These are phyloP conservation scores for Lactifluus pinguis DNA, from an alignment of 768 basidiomycete genomes.

Conservation along the genomic window DNA sequence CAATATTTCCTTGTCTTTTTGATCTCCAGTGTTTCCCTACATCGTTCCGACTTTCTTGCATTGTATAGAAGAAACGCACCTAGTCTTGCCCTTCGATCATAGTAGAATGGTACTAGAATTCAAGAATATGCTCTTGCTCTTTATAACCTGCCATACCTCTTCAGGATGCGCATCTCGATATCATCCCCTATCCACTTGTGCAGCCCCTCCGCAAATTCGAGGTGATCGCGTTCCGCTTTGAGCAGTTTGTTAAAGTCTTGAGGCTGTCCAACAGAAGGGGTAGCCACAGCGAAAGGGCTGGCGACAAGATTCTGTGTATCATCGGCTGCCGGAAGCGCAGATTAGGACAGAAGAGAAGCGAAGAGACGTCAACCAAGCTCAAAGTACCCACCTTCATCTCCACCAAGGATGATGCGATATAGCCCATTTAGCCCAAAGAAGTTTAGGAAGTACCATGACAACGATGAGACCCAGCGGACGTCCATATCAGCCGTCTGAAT, in stretches of 20 bases:
- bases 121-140: conserved; percentile 19
- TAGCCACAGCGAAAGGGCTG: conserved; percentile 53
- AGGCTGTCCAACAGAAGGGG: conserved; percentile 42
- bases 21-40: background rate
- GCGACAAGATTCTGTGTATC: conserved; percentile 64
- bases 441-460: conserved; percentile 99
- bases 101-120: background rate
- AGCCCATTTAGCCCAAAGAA: conserved; percentile 96
- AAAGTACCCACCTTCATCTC: conserved; percentile 65
- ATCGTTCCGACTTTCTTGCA: background rate
- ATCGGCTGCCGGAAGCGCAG: conserved; percentile 53
- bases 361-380: conserved; percentile 13
- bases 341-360: conserved; percentile 8
- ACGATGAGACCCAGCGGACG: conserved; percentile 96
- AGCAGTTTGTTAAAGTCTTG: conserved; percentile 89
- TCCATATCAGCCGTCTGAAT: conserved; percentile 96
- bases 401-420: conserved; percentile 87
- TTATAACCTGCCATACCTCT: conserved; percentile 61
- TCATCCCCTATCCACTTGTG: conserved; percentile 80
- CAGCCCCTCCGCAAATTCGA: conserved; percentile 82
- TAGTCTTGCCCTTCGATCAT: background rate
- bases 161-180: conserved; percentile 69
- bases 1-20: background rate
- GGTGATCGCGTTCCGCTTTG: conserved; percentile 85
- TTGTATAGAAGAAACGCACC: conserved; percentile 2